Conservation (phyloP, 106 monocot species). For the Chionographis japonica region DNA sequence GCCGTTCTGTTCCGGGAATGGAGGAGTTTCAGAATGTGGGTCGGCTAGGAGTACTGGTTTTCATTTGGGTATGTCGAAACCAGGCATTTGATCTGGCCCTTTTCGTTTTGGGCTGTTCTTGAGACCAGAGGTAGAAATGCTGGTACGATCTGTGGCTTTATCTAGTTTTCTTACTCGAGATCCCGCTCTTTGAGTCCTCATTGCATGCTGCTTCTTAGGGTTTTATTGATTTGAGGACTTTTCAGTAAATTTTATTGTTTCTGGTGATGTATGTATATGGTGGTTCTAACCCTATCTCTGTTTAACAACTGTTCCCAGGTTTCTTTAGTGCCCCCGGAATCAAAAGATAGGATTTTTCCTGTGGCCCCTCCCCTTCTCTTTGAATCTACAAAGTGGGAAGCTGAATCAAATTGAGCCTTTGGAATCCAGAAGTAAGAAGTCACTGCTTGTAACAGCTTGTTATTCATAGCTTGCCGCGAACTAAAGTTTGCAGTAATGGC, state of each 20-base stretch:
- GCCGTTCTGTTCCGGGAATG: too few species aligned
- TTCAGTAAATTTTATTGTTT: not conserved
- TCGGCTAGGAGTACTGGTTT: too few species aligned
- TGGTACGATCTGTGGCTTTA: not conserved
- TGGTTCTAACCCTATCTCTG: not conserved
- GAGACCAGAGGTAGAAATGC: not conserved
- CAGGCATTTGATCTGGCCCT: too few species aligned
- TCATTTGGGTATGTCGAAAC: too few species aligned
- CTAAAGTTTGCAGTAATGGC: constrained; percentile 7
- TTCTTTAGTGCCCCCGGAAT: not conserved
- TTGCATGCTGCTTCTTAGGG: not conserved
- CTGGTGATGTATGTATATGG: not conserved
- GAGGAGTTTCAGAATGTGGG: too few species aligned
- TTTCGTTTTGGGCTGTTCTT: too few species aligned
- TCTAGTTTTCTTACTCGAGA: not conserved
- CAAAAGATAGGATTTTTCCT: not conserved
- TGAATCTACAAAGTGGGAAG: not conserved
- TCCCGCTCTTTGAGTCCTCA: not conserved
- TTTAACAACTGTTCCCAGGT: not conserved
- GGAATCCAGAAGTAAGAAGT: constrained; percentile 5
- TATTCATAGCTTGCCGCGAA: not conserved
- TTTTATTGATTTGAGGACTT: not conserved
- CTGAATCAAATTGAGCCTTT: not conserved
- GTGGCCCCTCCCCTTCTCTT: not conserved
- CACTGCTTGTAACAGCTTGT: constrained; percentile 3